Percentiles rank a stretch among this genome's conserved stretches.
Conservation (phyloP, 2,329 filamentous ascomycete species). For the Claviceps spartinae region DNA sequence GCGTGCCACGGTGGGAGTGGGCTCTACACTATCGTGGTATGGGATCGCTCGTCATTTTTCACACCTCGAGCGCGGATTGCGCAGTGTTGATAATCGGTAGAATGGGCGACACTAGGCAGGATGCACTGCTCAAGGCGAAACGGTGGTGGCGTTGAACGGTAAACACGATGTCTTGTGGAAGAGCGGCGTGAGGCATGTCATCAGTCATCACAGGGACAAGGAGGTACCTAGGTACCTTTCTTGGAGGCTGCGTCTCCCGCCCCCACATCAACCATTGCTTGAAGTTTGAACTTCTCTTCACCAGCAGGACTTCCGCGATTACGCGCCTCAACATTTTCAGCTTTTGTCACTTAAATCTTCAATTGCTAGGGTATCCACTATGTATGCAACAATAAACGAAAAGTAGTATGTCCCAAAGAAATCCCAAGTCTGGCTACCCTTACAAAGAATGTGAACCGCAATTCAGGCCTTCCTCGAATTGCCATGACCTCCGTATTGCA, state of each 20-base stretch:
- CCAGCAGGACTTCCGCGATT: too few relatives aligned
- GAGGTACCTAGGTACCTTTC: too few relatives aligned
- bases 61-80: background rate
- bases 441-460: background rate
- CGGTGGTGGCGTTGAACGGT: background rate
- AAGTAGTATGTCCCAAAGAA: background rate
- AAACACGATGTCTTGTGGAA: too few relatives aligned
- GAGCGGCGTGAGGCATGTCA: too few relatives aligned
- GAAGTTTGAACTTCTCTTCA: too few relatives aligned
- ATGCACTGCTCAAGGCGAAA: background rate
- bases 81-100: background rate
- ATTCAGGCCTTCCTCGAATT: background rate
- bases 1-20: background rate
- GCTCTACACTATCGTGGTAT: background rate
- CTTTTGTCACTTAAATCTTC: background rate
- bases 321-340: too few relatives aligned
- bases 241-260: too few relatives aligned
- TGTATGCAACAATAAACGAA: background rate
- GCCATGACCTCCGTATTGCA: background rate
- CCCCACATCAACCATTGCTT: too few relatives aligned
- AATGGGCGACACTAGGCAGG: background rate
- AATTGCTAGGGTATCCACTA: conserved; percentile 3
- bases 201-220: too few relatives aligned
- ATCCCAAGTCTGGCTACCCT: background rate
- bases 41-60: conserved; percentile 3